Evolutionary conservation across 2,329 filamentous ascomycete genomes (phyloP).

Genomic region (Claviceps sp.): DNA sequence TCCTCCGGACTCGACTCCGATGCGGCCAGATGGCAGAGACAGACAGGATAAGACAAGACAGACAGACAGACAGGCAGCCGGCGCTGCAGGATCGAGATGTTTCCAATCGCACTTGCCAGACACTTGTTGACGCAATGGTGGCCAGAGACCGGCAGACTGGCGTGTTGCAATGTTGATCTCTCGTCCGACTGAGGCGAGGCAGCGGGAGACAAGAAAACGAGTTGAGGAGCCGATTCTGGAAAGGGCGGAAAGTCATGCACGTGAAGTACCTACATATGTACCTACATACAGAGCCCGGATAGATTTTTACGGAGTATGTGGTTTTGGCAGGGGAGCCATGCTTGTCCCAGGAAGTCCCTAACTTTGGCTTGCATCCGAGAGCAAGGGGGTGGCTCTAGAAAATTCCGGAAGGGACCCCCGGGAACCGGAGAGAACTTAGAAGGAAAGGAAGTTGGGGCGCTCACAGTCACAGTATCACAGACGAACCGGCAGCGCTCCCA

Average conservation of each 20-base stretch:
- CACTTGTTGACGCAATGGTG: background rate
- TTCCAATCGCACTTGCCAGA: background rate
- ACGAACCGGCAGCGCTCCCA: background rate
- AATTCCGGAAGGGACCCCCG: background rate
- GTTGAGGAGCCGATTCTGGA: slow-evolving; percentile 2
- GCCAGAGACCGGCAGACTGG: background rate
- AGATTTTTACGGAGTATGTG: background rate
- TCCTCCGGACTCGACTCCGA: background rate
- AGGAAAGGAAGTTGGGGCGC: background rate
- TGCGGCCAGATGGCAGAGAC: too few species aligned
- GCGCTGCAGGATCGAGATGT: background rate
- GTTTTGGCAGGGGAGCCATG: slow-evolving; percentile 4
- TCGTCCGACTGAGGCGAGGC: background rate
- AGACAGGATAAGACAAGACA: too few species aligned
- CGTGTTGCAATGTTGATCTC: background rate
- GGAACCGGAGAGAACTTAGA: background rate
- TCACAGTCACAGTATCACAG: background rate
- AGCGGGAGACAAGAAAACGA: background rate
- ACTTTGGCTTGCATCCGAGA: background rate
- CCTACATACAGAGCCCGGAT: background rate
- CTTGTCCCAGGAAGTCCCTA: background rate
- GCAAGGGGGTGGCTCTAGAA: background rate
- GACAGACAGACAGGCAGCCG: too few species aligned
- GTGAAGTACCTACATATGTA: slow-evolving; percentile 1
- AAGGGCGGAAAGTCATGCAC: slow-evolving; percentile 4